phyloP scores from a whole-genome alignment of 495 filamentous ascomycete genomes.

The Penicillium argentinense region DNA sequence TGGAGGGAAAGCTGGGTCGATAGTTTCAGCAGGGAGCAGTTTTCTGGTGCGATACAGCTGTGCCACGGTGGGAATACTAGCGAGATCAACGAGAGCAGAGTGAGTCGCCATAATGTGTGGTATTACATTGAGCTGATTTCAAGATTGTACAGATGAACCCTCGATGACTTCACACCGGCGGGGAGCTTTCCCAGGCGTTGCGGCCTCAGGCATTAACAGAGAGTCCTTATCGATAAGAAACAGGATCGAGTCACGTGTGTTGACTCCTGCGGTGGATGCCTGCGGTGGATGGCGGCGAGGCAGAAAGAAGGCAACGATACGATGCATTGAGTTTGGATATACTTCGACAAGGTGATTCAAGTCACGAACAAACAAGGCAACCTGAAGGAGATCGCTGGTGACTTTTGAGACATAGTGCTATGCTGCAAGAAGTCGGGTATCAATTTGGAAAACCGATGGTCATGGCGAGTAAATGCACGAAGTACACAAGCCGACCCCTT shows the following conservation, averaged over 20 bases:
- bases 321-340: neutral
- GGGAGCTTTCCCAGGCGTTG: too few species aligned
- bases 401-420: neutral
- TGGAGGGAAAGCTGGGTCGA: conserved; percentile 30
- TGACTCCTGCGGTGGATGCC: too few species aligned
- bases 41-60: conserved; percentile 55
- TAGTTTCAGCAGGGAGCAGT: conserved; percentile 19
- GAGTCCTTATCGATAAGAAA: too few species aligned
- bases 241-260: too few species aligned
- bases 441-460: neutral
- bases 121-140: neutral
- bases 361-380: neutral
- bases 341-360: neutral
- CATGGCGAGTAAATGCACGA: neutral
- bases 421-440: neutral
- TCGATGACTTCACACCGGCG: neutral
- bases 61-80: conserved; percentile 65
- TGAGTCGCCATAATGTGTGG: conserved; percentile 3
- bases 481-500: neutral
- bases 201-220: conserved; percentile 2
- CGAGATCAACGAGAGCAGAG: conserved; percentile 19
- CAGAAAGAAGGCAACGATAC: conserved; percentile 2
- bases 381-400: neutral
- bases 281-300: neutral
- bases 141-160: neutral